Evolutionary conservation across 306 rosid genomes (phyloP).

Genomic region (Ormosia emarginata): DNA sequence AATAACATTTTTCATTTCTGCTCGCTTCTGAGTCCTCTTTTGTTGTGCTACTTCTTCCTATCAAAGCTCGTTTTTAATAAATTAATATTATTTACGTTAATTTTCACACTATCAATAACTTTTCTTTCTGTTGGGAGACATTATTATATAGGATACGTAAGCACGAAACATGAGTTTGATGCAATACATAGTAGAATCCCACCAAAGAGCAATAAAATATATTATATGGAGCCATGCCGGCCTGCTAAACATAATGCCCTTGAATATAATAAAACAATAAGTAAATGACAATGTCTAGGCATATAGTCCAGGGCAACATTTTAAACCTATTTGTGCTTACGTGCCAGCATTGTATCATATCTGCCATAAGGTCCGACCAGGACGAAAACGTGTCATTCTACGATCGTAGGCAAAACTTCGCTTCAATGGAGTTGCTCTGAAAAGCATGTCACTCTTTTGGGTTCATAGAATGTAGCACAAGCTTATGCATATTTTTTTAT

Average conservation of each 20-base stretch:
- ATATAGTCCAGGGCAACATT: not conserved
- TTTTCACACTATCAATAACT: not conserved
- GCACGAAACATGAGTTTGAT: slow-evolving; percentile 30
- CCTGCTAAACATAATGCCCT: not conserved
- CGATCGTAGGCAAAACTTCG: not conserved
- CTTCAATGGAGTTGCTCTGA: slow-evolving; percentile 8
- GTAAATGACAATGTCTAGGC: not conserved
- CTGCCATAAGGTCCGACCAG: not conserved
- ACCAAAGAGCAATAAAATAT: slow-evolving; percentile 11
- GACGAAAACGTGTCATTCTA: slow-evolving; percentile 26
- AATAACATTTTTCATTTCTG: not conserved
- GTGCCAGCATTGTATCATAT: slow-evolving; percentile 3
- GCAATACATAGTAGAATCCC: slow-evolving; percentile 12
- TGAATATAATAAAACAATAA: not conserved
- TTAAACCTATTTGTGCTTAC: slow-evolving; percentile 18
- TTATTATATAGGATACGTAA: slow-evolving; percentile 3
- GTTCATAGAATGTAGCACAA: slow-evolving; percentile 32
- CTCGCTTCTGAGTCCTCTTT: not conserved
- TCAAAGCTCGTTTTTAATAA: not conserved
- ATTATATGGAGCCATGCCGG: not conserved
- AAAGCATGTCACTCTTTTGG: slow-evolving; percentile 8
- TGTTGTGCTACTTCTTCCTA: not conserved
- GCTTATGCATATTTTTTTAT: not conserved
- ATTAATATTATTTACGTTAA: not conserved
- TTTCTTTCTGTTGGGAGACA: not conserved